Evolutionary conservation across 2,329 filamentous ascomycete species (phyloP).

Genomic region (Fonsecaea multimorphosa): DNA sequence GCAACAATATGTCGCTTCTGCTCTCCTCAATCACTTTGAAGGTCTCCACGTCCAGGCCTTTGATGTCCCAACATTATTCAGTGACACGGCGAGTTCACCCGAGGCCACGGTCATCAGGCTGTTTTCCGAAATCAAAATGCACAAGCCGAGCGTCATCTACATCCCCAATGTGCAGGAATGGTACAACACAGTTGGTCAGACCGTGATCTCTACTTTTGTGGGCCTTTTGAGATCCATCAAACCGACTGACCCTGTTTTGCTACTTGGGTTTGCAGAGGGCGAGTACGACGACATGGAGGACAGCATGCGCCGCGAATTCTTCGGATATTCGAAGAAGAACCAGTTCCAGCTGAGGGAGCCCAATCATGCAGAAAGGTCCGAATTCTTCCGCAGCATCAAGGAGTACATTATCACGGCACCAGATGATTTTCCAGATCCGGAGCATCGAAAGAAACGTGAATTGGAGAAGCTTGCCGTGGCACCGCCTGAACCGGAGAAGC

Average conservation of each 20-base stretch:
- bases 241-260: conserved; percentile 86
- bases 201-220: conserved; percentile 77
- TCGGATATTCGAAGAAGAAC: conserved; percentile 84
- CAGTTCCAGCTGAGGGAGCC: conserved; percentile 73
- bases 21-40: conserved; percentile 88
- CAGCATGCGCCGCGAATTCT: conserved; percentile 74
- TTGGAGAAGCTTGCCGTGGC: conserved; percentile 78
- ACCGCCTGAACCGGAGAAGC: conserved; percentile 70
- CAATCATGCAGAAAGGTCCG: conserved; percentile 65
- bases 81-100: conserved; percentile 77
- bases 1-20: conserved; percentile 84
- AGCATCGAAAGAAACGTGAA: conserved; percentile 83
- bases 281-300: conserved; percentile 71
- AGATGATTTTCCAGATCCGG: conserved; percentile 82
- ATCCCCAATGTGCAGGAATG: conserved; percentile 89
- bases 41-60: conserved; percentile 94
- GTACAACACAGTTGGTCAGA: conserved; percentile 72
- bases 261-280: conserved; percentile 83
- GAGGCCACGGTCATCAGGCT: conserved; percentile 90
- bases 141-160: conserved; percentile 95
- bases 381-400: conserved; percentile 79
- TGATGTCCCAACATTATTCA: conserved; percentile 84
- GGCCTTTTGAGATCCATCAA: conserved; percentile 80
- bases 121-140: conserved; percentile 89
- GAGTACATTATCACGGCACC: conserved; percentile 80